Conservation (phyloP, 2,329 filamentous ascomycete genomes). For the Alternaria rosae region DNA sequence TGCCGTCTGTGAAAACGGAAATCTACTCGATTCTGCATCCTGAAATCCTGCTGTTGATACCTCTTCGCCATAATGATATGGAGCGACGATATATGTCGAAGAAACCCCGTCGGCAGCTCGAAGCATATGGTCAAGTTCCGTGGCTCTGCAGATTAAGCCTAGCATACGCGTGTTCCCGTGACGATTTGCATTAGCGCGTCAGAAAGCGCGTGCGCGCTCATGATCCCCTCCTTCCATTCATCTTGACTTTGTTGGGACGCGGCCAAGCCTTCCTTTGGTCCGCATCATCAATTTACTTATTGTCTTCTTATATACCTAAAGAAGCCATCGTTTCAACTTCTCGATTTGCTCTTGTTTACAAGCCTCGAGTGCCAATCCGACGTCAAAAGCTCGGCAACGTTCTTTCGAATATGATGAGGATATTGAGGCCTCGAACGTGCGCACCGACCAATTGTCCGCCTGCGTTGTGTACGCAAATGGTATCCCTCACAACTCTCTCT, state of each 20-base stretch:
- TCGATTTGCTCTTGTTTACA: not conserved
- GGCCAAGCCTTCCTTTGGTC: not conserved
- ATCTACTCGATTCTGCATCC: not conserved
- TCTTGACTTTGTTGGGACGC: not conserved
- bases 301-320: not conserved
- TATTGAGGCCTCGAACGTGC: not conserved
- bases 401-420: conserved; percentile 9
- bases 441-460: not conserved
- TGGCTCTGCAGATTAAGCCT: not conserved
- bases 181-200: conserved; percentile 37
- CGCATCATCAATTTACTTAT: not conserved
- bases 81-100: not conserved
- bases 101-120: not conserved
- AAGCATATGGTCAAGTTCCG: not conserved
- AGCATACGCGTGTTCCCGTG: conserved; percentile 26
- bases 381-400: not conserved
- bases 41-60: not conserved
- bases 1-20: not conserved
- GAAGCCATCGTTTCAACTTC: not conserved
- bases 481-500: not conserved
- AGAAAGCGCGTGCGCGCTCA: conserved; percentile 11
- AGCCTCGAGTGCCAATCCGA: not conserved
- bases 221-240: conserved; percentile 6
- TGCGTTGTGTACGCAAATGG: not conserved
- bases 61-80: not conserved